Evolutionary conservation across 805 yeast species (phyloP).

Genomic region (Soucietia sequanensis): DNA sequence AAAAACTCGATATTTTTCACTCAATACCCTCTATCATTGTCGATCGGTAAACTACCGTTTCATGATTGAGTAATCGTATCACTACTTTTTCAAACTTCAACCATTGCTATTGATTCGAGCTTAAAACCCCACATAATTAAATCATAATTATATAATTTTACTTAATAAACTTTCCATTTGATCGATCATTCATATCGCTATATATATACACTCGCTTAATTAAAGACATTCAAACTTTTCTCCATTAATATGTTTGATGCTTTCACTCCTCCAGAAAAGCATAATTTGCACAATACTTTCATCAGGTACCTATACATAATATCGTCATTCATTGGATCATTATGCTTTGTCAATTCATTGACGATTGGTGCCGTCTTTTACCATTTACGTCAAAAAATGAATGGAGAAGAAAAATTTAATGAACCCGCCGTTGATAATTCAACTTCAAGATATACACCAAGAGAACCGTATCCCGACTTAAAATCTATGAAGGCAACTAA

Average conservation of each 20-base stretch:
- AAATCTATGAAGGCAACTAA: slow-evolving; percentile 29
- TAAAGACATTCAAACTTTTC: too few relatives aligned
- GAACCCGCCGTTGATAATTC: slow-evolving; percentile 19
- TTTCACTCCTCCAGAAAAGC: slow-evolving; percentile 22
- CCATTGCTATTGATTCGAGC: too few relatives aligned
- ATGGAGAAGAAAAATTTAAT: slow-evolving; percentile 28
- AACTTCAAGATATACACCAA: slow-evolving; percentile 24
- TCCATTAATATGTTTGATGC: slow-evolving; percentile 23
- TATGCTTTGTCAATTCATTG: slow-evolving; percentile 24
- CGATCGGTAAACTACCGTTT: too few relatives aligned
- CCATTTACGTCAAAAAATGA: slow-evolving; percentile 26
- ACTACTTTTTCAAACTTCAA: too few relatives aligned
- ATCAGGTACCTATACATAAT: slow-evolving; percentile 17
- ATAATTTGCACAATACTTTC: slow-evolving; percentile 18
- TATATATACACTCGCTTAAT: too few relatives aligned
- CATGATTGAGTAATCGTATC: too few relatives aligned
- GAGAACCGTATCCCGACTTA: slow-evolving; percentile 35
- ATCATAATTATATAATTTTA: too few relatives aligned
- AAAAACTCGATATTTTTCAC: too few relatives aligned
- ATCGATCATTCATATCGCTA: too few relatives aligned
- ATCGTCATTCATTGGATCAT: slow-evolving; percentile 26
- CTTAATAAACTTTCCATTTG: too few relatives aligned
- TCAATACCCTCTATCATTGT: too few relatives aligned
- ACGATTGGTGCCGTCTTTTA: slow-evolving; percentile 26
- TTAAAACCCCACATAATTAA: too few relatives aligned